Conservation (phyloP, 306 rosid species). For the Benincasa hispida region DNA sequence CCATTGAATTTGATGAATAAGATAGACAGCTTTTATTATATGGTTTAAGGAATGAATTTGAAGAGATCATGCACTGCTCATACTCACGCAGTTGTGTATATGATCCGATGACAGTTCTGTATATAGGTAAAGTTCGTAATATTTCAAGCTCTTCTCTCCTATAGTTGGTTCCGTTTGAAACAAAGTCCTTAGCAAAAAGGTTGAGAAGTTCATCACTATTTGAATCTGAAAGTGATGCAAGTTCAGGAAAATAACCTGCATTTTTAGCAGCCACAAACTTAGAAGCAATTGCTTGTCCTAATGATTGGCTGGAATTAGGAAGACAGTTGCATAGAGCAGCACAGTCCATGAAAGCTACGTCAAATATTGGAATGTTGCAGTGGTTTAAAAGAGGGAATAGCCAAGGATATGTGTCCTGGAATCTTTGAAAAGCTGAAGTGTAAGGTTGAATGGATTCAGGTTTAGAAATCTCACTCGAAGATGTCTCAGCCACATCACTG, state of each 20-base stretch:
- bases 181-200: slow-evolving; percentile 60
- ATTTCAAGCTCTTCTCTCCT: slow-evolving; percentile 62
- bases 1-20: slow-evolving; percentile 54
- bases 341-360: slow-evolving; percentile 57
- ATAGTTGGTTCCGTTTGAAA: slow-evolving; percentile 34
- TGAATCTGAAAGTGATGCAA: slow-evolving; percentile 49
- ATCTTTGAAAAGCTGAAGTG: slow-evolving; percentile 49
- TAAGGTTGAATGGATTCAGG: slow-evolving; percentile 35
- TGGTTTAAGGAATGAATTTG: slow-evolving; percentile 73
- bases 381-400: slow-evolving; percentile 69
- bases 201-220: slow-evolving; percentile 63
- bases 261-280: slow-evolving; percentile 77
- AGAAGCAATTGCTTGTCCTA: slow-evolving; percentile 78
- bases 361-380: slow-evolving; percentile 84
- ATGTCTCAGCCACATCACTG: slow-evolving; percentile 18
- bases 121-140: slow-evolving; percentile 70
- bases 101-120: slow-evolving; percentile 82
- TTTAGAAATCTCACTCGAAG: slow-evolving; percentile 24
- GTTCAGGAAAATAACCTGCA: slow-evolving; percentile 75
- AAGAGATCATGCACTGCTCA: slow-evolving; percentile 79
- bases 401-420: slow-evolving; percentile 63
- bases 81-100: slow-evolving; percentile 52
- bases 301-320: slow-evolving; percentile 42
- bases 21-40: slow-evolving; percentile 67
- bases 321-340: slow-evolving; percentile 57